Evolutionary conservation across 1,284 basidiomycete genomes (phyloP), one percentile per base, ranked within the genome.

Genomic region (Garcileccinum viscosum): DNA sequence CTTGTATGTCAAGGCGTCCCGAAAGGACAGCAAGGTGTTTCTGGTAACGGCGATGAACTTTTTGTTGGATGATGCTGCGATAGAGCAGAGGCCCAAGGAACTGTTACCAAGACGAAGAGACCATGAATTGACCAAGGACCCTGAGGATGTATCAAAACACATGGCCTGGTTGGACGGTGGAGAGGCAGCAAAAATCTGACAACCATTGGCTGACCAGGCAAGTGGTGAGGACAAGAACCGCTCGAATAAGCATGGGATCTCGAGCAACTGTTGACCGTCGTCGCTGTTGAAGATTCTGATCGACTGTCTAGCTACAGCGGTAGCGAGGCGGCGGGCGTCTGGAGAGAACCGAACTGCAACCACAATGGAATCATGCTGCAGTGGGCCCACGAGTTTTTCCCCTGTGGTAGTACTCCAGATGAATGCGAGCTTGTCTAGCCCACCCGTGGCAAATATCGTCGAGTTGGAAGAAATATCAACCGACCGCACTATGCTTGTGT

Each of bases 311-410:
- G 24, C 47, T 6, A 24, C 24, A 27, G 58, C 62, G 8, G 70
- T 71, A 22, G 69, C 69, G 33, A 70, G 38, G 61, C 70, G 38
- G 30, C 40, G n/a, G 12, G 53, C 58, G 0, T 14, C n/a, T 0
- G 67, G 62, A 22, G 68, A 64, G 33, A 64, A 69, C 3, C 22
- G 27, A n/a, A 69, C 47, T 4, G 42, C 37, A 8, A 53, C 42
- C 14, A 69, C 67, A 4, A 2, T 17, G n/a, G 40, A 50, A 2
- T 59, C 19, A 11, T 69, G 67, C 14, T 27, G 32, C 8, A 69
- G 38, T 1, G 68, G 68, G 3, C 61, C 61, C 15, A 44, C 27
- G 30, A 42, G 40, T 7, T n/a, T 38, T n/a, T 42, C 7, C 7
- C 11, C 61, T 22, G 61, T 62, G n/a, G n/a, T 6, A 24, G 37